A percentile compares a stretch with the other conserved stretches of the same genome.
Evolutionary conservation across 2,329 filamentous ascomycete genomes (phyloP).

Genomic region (Penicillium sp.): DNA sequence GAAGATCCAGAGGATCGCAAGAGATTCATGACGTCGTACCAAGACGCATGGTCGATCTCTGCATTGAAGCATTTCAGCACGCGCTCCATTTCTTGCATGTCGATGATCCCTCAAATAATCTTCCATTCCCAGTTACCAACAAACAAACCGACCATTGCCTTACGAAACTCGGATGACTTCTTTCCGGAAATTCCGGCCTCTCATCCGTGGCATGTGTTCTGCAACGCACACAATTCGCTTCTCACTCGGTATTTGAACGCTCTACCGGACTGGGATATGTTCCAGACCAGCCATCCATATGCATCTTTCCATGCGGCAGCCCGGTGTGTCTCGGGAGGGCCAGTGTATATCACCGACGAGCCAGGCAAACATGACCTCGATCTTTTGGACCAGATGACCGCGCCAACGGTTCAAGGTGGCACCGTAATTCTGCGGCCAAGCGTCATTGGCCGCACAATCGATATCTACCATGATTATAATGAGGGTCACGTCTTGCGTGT

Average conservation of each 20-base stretch:
- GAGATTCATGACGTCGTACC: constrained; percentile 69
- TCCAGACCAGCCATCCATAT: constrained; percentile 66
- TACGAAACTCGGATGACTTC: constrained; percentile 86
- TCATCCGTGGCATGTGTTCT: constrained; percentile 93
- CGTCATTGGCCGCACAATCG: constrained; percentile 66
- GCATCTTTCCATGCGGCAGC: constrained; percentile 85
- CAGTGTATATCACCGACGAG: constrained; percentile 89
- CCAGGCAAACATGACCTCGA: constrained; percentile 75
- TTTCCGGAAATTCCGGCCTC: constrained; percentile 77
- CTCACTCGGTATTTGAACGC: constrained; percentile 82
- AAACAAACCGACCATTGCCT: constrained; percentile 69
- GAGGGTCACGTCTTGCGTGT: constrained; percentile 72
- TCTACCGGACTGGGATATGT: constrained; percentile 80
- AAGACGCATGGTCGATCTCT: constrained; percentile 80
- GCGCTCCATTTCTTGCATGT: constrained; percentile 90
- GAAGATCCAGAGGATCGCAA: constrained; percentile 66
- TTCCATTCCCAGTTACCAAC: constrained; percentile 78
- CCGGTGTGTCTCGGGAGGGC: constrained; percentile 83
- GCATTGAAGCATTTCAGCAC: constrained; percentile 73
- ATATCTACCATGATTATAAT: constrained; percentile 72
- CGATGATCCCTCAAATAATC: constrained; percentile 77
- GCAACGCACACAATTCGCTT: constrained; percentile 84
- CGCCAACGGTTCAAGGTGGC: constrained; percentile 64
- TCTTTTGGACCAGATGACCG: constrained; percentile 78
- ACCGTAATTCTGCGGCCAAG: constrained; percentile 80